Evolutionary conservation across 2,329 filamentous ascomycete species (phyloP), one percentile per base, ranked within the genome.

Genomic region (Ampelomyces quisqualis): DNA sequence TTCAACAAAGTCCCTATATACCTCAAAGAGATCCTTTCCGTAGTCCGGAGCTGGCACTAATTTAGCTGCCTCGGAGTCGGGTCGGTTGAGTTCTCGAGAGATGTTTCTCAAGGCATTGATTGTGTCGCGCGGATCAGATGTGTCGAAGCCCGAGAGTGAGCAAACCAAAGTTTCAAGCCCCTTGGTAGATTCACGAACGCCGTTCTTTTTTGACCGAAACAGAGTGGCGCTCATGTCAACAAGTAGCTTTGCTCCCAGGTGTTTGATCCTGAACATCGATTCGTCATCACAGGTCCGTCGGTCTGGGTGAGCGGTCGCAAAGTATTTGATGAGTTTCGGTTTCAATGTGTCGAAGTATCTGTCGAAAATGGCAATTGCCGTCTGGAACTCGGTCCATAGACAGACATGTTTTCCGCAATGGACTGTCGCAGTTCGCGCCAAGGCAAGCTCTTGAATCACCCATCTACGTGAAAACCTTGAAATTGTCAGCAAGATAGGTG

Each of bases 331-430:
- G n/a, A 31, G 34, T 13, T 18, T 32, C 14, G 28, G n/a, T 48
- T 49, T 14, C 34, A 35, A 19, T 10, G 4, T 38, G 6, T 51
- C 34, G 8, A 45, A 46, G 26, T 50, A 4, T 33, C 19, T 10
- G 17, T 26, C 34, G 20, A 59, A 55, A 5, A 57, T 28, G 2
- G 27, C 28, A 7, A 58, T 40, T 10, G 55, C 57, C 22, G 55
- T 53, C 1, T 38, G 33, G 28, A 60, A 57, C 9, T 58, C 50
- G 11, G 18, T 22, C 55, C 54, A 62, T 7, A 68, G 58, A 4
- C 74, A 58, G 3, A 24, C 14, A 7, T 28, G n/a, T 10, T 33
- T 17, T 3, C 40, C 40, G 18, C 37, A 43, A 14, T 43, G 45
- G 3, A 51, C 34, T 2, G 35, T 41, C 1, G 45, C 47, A n/a